These are phyloP conservation scores for Castanospermum australe DNA, from an alignment of 306 rosid genomes.

Conservation along the genomic window DNA sequence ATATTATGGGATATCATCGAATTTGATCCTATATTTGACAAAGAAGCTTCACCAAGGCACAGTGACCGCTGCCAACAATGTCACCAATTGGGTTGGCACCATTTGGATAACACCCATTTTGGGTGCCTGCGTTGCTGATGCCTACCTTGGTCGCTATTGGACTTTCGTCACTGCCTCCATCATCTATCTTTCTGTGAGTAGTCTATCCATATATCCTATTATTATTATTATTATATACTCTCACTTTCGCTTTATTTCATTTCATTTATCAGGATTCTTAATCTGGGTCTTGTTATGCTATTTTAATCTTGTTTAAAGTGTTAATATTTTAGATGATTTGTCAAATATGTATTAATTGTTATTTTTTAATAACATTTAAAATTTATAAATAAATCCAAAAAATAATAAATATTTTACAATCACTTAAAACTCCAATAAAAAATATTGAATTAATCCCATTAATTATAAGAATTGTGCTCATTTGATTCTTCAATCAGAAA, in stretches of 20 bases:
- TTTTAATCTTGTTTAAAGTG: no score
- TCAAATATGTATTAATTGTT: no score
- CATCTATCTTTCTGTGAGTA: constrained; percentile 59
- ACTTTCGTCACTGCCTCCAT: constrained; percentile 59
- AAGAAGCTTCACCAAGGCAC: constrained; percentile 72
- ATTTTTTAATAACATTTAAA: no score
- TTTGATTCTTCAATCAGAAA: no score
- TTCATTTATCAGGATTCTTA: not conserved
- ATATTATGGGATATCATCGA: constrained; percentile 68
- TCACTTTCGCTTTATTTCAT: not conserved
- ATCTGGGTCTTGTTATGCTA: no score
- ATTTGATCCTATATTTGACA: constrained; percentile 62
- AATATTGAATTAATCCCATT: no score
- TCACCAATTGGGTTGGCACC: constrained; percentile 83
- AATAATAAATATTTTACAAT: no score
- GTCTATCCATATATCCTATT: not conserved
- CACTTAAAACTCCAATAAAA: no score
- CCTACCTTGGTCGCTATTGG: constrained; percentile 81
- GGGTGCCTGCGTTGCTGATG: constrained; percentile 86
- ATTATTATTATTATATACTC: no score
- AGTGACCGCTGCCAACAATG: constrained; percentile 63
- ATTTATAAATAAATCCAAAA: no score
- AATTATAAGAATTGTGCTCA: no score
- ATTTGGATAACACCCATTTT: constrained; percentile 76
- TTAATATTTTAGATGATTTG: no score